These are phyloP conservation scores for Alternaria conjuncta DNA, from an alignment of 2,329 filamentous ascomycete species.

Conservation along the genomic window DNA sequence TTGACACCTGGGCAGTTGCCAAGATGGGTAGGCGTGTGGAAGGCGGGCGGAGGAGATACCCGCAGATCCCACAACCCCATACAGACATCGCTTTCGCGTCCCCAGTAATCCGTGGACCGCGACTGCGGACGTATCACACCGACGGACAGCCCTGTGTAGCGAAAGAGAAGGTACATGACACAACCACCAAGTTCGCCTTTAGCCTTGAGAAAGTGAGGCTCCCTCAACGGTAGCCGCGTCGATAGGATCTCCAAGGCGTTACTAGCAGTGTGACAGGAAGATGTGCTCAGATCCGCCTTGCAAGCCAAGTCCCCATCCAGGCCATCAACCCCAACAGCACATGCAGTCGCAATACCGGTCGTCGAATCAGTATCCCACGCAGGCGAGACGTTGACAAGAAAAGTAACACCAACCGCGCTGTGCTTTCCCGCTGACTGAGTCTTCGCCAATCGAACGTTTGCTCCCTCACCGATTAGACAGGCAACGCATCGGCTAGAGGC, in stretches of 20 bases:
- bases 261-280: neutral
- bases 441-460: constrained; percentile 15
- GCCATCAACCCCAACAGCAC: neutral
- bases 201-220: constrained; percentile 1
- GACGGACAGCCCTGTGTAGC: neutral
- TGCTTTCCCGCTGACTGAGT: neutral
- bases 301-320: neutral
- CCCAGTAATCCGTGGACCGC: neutral
- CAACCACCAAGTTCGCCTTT: neutral
- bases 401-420: constrained; percentile 10
- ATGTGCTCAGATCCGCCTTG: neutral
- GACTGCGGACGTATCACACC: neutral
- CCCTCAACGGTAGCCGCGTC: neutral
- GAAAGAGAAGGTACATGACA: neutral
- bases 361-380: constrained; percentile 9
- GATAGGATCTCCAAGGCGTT: neutral
- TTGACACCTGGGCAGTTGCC: neutral
- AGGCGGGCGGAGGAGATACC: neutral
- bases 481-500: constrained; percentile 23
- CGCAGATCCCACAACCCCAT: neutral
- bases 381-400: constrained; percentile 2
- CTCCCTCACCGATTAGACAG: constrained; percentile 14
- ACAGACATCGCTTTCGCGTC: neutral
- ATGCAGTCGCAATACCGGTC: constrained; percentile 5
- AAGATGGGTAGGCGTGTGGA: neutral